These are phyloP conservation scores for Crithidia thermophila DNA, from an alignment of 208 protist species.

Conservation along the genomic window DNA sequence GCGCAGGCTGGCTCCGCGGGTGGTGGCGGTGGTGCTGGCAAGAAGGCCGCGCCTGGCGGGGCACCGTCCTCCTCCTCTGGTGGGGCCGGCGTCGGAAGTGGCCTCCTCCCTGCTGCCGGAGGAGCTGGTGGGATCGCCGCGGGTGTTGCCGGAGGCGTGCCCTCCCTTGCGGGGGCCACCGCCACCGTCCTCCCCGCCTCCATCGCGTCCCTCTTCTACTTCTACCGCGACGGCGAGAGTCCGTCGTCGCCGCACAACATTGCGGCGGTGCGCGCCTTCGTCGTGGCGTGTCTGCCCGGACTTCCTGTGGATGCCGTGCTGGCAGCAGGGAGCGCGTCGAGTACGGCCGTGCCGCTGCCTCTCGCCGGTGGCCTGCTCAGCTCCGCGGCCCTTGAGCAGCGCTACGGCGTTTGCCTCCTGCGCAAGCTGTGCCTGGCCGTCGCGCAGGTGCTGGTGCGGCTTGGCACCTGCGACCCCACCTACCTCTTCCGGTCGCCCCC, in stretches of 20 bases:
- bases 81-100: background rate
- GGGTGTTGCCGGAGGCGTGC: background rate
- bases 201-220: constrained; percentile 1
- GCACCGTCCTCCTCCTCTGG: too few relatives aligned
- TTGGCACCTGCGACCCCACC: constrained; percentile 48
- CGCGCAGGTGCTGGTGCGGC: constrained; percentile 58
- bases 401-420: constrained; percentile 55
- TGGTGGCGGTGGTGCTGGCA: background rate
- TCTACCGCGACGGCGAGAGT: constrained; percentile 29
- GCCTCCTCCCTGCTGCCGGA: background rate
- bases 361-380: constrained; percentile 34
- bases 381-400: constrained; percentile 34
- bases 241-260: constrained; percentile 32
- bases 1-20: background rate
- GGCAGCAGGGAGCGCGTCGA: background rate
- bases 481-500: constrained; percentile 39
- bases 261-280: constrained; percentile 25
- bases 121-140: background rate
- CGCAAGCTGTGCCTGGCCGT: constrained; percentile 58
- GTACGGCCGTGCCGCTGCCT: background rate
- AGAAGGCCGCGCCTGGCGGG: background rate
- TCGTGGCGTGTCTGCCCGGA: constrained; percentile 29
- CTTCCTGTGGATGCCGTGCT: constrained; percentile 13
- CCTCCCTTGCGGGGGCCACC: background rate
- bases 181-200: constrained; percentile 15